phyloP scores from a whole-genome alignment of 768 basidiomycete genomes.

The Leccinum uliginosum region DNA sequence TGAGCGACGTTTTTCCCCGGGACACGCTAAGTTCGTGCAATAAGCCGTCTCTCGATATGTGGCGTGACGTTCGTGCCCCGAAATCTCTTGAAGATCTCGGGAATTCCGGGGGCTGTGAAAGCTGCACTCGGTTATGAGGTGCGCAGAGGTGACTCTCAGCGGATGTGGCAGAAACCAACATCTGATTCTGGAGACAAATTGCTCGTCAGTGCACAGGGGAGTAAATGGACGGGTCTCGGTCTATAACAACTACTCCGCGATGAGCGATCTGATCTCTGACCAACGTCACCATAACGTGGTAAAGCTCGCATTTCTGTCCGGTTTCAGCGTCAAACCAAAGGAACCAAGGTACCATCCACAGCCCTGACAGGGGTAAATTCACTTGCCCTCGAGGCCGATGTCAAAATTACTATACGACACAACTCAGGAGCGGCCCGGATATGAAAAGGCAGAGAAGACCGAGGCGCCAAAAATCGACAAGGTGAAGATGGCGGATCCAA shows the following conservation, averaged over 20 bases:
- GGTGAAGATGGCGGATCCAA: neutral
- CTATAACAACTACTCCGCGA: conserved; percentile 11
- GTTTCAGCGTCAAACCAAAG: neutral
- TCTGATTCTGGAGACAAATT: conserved; percentile 1
- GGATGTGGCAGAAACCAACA: neutral
- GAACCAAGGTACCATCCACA: neutral
- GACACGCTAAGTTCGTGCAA: conserved; percentile 6
- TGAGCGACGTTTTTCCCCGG: conserved; percentile 2
- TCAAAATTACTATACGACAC: conserved; percentile 5
- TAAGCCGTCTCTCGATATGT: conserved; percentile 9
- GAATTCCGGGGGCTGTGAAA: conserved; percentile 4
- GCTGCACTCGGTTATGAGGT: neutral
- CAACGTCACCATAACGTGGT: neutral
- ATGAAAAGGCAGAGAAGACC: conserved; percentile 2
- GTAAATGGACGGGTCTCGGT: neutral
- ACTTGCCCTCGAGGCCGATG: conserved; percentile 5
- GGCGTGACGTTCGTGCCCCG: conserved; percentile 7
- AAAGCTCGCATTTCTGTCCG: neutral
- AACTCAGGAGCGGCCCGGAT: conserved; percentile 3
- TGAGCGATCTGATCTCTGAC: neutral
- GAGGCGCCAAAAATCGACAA: neutral
- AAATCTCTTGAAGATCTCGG: conserved; percentile 7
- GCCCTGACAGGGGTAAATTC: conserved; percentile 2
- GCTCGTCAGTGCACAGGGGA: neutral
- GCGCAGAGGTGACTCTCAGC: conserved; percentile 2